Evolutionary conservation across 805 yeast genomes (phyloP).

Genomic region (Metschnikowia koreensis): DNA sequence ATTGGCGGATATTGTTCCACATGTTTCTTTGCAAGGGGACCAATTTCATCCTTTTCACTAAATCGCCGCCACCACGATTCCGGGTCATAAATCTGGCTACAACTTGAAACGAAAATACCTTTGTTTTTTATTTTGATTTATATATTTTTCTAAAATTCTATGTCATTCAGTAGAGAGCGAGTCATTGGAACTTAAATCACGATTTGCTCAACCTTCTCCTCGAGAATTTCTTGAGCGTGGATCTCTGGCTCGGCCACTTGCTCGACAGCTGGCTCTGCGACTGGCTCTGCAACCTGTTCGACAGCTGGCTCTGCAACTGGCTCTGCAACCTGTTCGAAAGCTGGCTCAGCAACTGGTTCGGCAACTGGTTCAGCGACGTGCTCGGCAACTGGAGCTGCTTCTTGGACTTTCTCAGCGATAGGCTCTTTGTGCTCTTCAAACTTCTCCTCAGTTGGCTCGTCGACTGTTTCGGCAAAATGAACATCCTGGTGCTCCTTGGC

Average conservation of each 20-base stretch:
- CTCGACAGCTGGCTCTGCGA: constrained; percentile 5
- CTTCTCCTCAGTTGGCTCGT: background rate
- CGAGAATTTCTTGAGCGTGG: background rate
- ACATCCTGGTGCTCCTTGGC: background rate
- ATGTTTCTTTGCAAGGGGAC: too few species aligned
- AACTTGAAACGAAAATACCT: background rate
- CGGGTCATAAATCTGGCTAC: background rate
- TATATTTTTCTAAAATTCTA: background rate
- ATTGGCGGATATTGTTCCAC: too few species aligned
- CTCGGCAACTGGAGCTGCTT: background rate
- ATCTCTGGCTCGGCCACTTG: background rate
- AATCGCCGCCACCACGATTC: too few species aligned
- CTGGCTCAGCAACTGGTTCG: background rate
- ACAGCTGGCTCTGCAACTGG: background rate
- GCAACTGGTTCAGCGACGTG: background rate
- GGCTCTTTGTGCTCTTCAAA: background rate
- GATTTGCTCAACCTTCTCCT: background rate
- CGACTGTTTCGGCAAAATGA: background rate
- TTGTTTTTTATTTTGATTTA: too few species aligned
- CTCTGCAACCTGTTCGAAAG: background rate
- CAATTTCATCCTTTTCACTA: too few species aligned
- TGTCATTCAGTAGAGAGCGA: background rate
- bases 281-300: background rate
- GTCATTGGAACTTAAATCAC: background rate
- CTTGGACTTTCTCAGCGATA: background rate